Base-by-base conservation (phyloP, 169 alveolate species). In the Cryptosporidium sp. region DNA sequence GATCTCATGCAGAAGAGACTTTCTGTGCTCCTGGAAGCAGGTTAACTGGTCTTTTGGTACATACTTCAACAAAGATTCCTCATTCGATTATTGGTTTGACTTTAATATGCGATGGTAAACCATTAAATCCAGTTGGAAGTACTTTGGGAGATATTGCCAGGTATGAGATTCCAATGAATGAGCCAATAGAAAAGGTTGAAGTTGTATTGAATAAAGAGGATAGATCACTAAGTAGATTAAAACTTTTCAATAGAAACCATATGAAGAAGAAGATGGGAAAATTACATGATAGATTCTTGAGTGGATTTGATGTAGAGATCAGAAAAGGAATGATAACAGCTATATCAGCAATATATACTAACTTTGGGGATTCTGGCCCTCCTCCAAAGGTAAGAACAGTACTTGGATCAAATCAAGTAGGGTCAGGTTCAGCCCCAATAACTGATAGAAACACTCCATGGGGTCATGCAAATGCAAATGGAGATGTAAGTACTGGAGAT, bases 361-460 rank as follows among this genome's bases (percentile, higher is more conserved):
- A 80, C 62, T 62, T 44, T 80, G 89, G 89, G 4, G 89, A 80
- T 62, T 80, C 89, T 26, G 89, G 89, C 0, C 89, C 89, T 4
- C 75, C 89, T 58, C 89, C 89, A 8, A 80, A 80, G 60, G 60
- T 80, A 44, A 80, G 89, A 26, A 31, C 60, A 21, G 21, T 65
- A 23, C 89, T 60, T 21, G 89, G 89, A 26, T 42, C 73, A 5
- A 65, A 65, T 10, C 45, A 60, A 16, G 62, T 48, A 26, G 89
- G 89, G 4, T n/a, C 80, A 4, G 89, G 89, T 42, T n/a, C 23
- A 18, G 89, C 89, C 29, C 89, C 89, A 21, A 14, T 80, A 16
- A 80, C 89, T 4, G 89, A 80, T n/a, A 80, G 89, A 48, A 80
- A 80, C 29, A 80, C 89, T 37, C 89, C 89, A 58, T 80, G 89